These are phyloP conservation scores for Aspergillus campestris DNA, from an alignment of 495 filamentous ascomycete genomes.

Conservation along the genomic window DNA sequence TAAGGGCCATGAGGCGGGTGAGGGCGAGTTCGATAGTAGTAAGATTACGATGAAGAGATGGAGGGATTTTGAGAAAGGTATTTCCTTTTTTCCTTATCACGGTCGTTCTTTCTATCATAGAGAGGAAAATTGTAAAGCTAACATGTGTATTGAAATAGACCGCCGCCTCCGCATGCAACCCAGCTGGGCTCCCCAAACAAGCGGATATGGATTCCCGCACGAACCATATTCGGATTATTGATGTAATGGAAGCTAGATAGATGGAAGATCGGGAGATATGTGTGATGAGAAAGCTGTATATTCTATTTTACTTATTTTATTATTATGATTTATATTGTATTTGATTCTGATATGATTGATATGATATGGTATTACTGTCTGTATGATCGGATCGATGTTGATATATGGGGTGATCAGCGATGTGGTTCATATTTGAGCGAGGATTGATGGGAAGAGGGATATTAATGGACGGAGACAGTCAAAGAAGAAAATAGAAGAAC, in stretches of 20 bases:
- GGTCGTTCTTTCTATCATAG: background rate
- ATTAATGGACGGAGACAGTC: too few species aligned
- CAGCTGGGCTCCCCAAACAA: slow-evolving; percentile 4
- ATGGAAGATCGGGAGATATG: background rate
- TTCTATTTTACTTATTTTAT: background rate
- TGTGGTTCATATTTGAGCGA: too few species aligned
- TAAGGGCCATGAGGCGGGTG: slow-evolving; percentile 71
- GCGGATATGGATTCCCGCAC: slow-evolving; percentile 8
- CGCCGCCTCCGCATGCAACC: slow-evolving; percentile 12
- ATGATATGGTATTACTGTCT: too few species aligned
- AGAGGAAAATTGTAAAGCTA: background rate
- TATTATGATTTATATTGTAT: background rate
- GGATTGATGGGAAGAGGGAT: too few species aligned
- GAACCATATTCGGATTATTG: slow-evolving; percentile 14
- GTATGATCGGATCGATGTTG: too few species aligned
- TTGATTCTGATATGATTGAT: background rate
- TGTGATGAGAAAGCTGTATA: background rate
- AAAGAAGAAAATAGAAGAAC: too few species aligned
- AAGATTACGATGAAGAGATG: slow-evolving; percentile 99
- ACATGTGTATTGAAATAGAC: slow-evolving; percentile 6
- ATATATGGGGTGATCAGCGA: too few species aligned
- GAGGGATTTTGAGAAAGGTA: slow-evolving; percentile 90
- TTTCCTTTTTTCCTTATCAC: slow-evolving; percentile 6
- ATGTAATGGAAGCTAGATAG: background rate
- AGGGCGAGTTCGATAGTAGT: slow-evolving; percentile 94